These are phyloP conservation scores for Xylaria curta DNA, from an alignment of 495 filamentous ascomycete genomes.

Conservation along the genomic window DNA sequence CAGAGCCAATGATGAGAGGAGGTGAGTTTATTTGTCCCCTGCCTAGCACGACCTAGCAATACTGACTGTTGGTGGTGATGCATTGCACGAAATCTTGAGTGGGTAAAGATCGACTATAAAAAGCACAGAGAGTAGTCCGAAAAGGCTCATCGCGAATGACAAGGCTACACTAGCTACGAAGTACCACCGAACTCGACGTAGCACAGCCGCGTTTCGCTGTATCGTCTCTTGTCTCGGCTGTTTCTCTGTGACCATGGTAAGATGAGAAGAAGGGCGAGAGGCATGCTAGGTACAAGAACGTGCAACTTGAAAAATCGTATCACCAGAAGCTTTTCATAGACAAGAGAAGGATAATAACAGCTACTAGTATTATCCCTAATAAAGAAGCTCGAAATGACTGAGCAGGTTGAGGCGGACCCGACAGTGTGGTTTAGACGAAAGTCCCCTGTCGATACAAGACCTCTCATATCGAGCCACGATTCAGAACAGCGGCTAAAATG, in stretches of 20 bases:
- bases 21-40: background rate
- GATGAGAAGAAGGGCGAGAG: background rate
- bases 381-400: background rate
- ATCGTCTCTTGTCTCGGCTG: background rate
- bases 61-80: conserved; percentile 1
- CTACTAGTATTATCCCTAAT: background rate
- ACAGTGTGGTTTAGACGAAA: conserved; percentile 30
- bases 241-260: background rate
- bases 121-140: background rate
- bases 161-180: conserved; percentile 1
- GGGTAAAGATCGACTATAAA: background rate
- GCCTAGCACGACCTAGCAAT: background rate
- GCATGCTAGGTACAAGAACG: background rate
- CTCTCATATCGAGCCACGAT: conserved; percentile 24
- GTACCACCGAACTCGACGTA: conserved; percentile 7
- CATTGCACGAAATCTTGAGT: background rate
- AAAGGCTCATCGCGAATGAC: background rate
- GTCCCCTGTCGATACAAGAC: conserved; percentile 25
- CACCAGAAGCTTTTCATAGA: background rate
- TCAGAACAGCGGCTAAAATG: conserved; percentile 7
- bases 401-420: conserved; percentile 29
- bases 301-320: background rate
- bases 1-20: background rate
- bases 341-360: background rate
- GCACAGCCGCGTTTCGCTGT: background rate